These are phyloP conservation scores for Pseudevernia furfuracea DNA, from an alignment of 495 filamentous ascomycete genomes.

Conservation along the genomic window DNA sequence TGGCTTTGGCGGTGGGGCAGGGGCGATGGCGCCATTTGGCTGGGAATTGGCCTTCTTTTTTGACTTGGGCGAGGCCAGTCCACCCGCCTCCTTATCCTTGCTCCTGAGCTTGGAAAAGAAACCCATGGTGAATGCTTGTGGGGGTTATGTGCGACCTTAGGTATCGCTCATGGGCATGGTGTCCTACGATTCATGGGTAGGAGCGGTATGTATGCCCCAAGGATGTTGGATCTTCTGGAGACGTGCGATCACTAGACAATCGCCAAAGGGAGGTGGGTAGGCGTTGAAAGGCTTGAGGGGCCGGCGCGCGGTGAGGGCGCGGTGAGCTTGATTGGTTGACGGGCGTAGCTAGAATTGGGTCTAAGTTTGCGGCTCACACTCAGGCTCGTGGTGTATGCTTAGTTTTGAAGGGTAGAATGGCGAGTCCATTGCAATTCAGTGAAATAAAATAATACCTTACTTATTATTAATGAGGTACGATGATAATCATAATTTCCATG, in stretches of 20 bases:
- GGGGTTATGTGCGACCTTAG: background rate
- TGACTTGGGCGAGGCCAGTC: conserved; percentile 45
- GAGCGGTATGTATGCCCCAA: background rate
- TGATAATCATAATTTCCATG: no score
- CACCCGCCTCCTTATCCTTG: conserved; percentile 43
- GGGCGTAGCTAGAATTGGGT: background rate
- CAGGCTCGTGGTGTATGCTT: background rate
- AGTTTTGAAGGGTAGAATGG: background rate
- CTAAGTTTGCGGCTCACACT: background rate
- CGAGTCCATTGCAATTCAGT: background rate
- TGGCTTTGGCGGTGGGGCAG: conserved; percentile 54
- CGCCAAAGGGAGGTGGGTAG: conserved; percentile 6
- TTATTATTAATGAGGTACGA: no score
- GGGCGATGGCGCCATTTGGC: conserved; percentile 37
- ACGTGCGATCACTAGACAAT: background rate
- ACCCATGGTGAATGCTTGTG: conserved; percentile 34
- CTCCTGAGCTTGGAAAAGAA: conserved; percentile 70
- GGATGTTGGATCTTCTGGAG: background rate
- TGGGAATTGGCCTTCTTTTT: conserved; percentile 51
- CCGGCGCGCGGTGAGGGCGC: background rate
- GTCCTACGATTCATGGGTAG: background rate
- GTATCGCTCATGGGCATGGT: conserved; percentile 4
- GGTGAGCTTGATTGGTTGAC: background rate
- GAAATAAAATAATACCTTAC: no score
- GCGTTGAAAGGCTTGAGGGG: conserved; percentile 4